Conservation (phyloP, 2,329 filamentous ascomycete species). For the Didymella pinodella region DNA sequence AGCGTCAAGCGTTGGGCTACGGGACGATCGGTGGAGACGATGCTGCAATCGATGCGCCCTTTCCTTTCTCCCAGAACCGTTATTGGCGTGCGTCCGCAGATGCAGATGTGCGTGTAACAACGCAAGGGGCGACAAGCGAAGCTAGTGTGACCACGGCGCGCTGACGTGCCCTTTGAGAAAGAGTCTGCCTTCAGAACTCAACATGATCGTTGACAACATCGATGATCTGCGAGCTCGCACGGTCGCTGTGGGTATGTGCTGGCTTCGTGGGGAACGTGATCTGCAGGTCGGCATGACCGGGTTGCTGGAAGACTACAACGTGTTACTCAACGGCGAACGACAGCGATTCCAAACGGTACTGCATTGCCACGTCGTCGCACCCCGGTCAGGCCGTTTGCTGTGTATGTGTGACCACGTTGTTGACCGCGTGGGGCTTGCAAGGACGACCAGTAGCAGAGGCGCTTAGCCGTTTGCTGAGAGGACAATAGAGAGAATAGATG, state of each 20-base stretch:
- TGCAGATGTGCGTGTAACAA: constrained; percentile 19
- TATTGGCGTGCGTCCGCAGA: constrained; percentile 10
- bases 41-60: constrained; percentile 7
- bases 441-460: neutral
- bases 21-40: constrained; percentile 18
- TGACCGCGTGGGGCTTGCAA: neutral
- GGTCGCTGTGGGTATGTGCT: constrained; percentile 3
- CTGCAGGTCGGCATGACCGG: constrained; percentile 16
- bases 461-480: neutral
- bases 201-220: neutral
- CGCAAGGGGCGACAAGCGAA: constrained; percentile 18
- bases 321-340: constrained; percentile 12
- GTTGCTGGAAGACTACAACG: constrained; percentile 14
- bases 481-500: neutral
- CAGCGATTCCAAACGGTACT: neutral
- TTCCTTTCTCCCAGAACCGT: neutral
- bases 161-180: neutral
- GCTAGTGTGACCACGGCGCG: constrained; percentile 3
- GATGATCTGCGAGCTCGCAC: constrained; percentile 6
- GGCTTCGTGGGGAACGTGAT: constrained; percentile 9
- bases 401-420: neutral
- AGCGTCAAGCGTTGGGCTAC: constrained; percentile 7
- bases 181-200: neutral
- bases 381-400: neutral
- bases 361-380: constrained; percentile 12